Evolutionary conservation across 1,284 basidiomycete genomes (phyloP), one percentile per base, ranked within the genome.

Genomic region (Somion occarium): DNA sequence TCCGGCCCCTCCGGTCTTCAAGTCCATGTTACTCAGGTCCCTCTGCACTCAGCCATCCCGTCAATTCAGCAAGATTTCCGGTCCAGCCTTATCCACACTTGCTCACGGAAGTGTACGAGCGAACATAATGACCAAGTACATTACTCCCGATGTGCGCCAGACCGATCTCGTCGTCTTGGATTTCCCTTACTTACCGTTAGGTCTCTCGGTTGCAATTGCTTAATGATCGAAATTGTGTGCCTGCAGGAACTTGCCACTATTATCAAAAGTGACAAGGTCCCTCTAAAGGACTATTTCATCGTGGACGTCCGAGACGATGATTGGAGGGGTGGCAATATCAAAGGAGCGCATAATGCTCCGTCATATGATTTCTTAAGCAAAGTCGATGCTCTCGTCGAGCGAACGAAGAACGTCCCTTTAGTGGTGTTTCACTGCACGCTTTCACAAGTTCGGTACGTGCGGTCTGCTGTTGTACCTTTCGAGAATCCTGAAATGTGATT

Each of bases 301-400:
- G 75, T 91, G 38, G 88, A 91, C 64, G 88, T 91, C 27, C 82
- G 88, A 15, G 88, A 90, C 63, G 79, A 83, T 53, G 88, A 91
- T 59, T 86, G 75, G 64, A 70, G 64, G 18, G 89, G 89, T 56
- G 88, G 88, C 26, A 85, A 91, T 64, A 88, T 91, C 63, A 78
- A 76, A 57, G 74, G 77, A 53, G 74, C 79, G 44, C 63, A 78
- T 52, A 80, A 87, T 59, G 64, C 75, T 34, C 88, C 88, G 1
- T 87, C 85, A 11, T 55, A 64, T 26, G 71, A 73, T 42, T 89
- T 90, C 64, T 64, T 76, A 25, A 65, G 66, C 45, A 73, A 69
- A 24, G 79, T 89, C 22, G 73, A 84, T 60, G 64, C 70, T 2
- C 73, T 91, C 26, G 74, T 89, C 26, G 68, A 73, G 59, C 69